Conservation (phyloP, 2,329 filamentous ascomycete genomes). For the Coniella lustricola region DNA sequence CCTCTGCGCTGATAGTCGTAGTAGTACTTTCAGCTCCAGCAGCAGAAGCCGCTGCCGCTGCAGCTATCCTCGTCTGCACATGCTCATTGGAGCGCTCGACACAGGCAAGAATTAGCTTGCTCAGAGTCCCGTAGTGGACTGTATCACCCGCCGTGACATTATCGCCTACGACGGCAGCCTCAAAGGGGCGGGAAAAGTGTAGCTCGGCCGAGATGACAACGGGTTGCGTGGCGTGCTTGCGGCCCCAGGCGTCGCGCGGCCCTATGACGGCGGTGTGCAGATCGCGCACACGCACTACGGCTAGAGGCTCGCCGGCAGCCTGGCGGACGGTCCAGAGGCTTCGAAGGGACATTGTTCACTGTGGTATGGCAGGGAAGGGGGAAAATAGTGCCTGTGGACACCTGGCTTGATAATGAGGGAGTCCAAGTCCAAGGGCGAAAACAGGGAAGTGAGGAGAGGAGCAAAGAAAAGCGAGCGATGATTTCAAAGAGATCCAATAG, state of each 20-base stretch:
- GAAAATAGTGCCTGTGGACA: neutral
- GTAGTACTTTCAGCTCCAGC: too few relatives aligned
- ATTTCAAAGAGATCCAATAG: too few relatives aligned
- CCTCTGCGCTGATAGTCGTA: conserved; percentile 13
- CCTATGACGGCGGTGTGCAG: conserved; percentile 50
- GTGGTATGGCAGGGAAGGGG: conserved; percentile 1
- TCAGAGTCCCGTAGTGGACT: conserved; percentile 66
- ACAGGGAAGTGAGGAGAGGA: too few relatives aligned
- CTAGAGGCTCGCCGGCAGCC: conserved; percentile 37
- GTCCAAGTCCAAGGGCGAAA: too few relatives aligned
- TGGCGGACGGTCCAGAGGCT: conserved; percentile 32
- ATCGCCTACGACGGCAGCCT: conserved; percentile 51
- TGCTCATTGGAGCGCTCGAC: conserved; percentile 24
- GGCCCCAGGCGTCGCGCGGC: conserved; percentile 64
- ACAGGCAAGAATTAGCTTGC: conserved; percentile 53
- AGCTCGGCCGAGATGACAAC: conserved; percentile 54
- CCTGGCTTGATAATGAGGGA: too few relatives aligned
- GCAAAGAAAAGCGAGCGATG: too few relatives aligned
- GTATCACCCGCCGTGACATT: conserved; percentile 56
- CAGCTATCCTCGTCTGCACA: conserved; percentile 23
- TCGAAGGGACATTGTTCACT: conserved; percentile 19
- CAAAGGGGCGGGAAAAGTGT: conserved; percentile 48
- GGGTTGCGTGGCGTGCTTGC: conserved; percentile 52
- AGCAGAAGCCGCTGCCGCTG: conserved; percentile 15
- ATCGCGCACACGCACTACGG: conserved; percentile 54